A percentile compares a stretch with the other conserved stretches of the same genome.
Evolutionary conservation across 2,329 filamentous ascomycete species (phyloP).

Genomic region (Penicillium occitanis): DNA sequence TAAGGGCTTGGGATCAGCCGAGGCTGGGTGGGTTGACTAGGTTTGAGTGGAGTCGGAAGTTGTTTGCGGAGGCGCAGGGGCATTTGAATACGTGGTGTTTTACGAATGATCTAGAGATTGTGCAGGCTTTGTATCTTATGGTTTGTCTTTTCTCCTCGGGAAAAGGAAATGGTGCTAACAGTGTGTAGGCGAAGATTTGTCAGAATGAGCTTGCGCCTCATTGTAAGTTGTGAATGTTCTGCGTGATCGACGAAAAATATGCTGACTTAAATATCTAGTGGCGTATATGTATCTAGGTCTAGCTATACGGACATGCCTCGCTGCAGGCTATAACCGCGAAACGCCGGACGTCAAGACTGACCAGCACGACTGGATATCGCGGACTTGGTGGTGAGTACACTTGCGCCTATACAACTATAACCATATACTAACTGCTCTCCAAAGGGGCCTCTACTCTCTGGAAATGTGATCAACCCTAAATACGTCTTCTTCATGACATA

Average conservation of each 20-base stretch:
- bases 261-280: not conserved
- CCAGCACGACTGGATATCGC: constrained; percentile 42
- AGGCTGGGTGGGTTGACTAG: constrained; percentile 46
- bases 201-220: not conserved
- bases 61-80: constrained; percentile 46
- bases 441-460: not conserved
- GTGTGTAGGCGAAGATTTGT: not conserved
- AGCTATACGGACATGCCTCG: constrained; percentile 49
- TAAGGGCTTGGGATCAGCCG: constrained; percentile 47
- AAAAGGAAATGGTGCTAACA: constrained; percentile 23
- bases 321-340: constrained; percentile 51
- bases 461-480: not conserved
- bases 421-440: not conserved
- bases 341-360: constrained; percentile 36
- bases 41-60: constrained; percentile 49
- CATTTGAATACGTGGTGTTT: constrained; percentile 44
- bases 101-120: constrained; percentile 50
- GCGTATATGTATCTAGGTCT: constrained; percentile 53
- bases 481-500: not conserved
- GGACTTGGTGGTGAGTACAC: constrained; percentile 46
- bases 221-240: not conserved
- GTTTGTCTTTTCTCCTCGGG: constrained; percentile 18
- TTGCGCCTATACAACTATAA: not conserved
- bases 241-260: not conserved
- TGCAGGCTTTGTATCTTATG: constrained; percentile 51